A percentile compares a stretch with the other conserved stretches of the same genome.
phyloP scores from a whole-genome alignment of 371 early-diverging fungal genomes.

The Rhizopus delemar region DNA sequence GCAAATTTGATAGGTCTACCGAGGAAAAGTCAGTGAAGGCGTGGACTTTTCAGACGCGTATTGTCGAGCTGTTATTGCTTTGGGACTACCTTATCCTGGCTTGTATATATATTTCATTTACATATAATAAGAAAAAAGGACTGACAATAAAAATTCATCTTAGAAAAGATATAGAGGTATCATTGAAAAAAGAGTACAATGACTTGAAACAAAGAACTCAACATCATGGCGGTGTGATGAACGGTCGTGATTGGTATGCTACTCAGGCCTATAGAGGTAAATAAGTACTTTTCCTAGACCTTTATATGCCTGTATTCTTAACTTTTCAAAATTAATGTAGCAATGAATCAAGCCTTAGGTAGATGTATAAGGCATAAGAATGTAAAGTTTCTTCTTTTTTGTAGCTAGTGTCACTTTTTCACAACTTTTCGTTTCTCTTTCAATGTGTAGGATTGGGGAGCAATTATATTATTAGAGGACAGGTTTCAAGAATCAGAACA shows the following conservation, averaged over 20 bases:
- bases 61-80: slow-evolving; percentile 85
- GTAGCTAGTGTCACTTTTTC: no score
- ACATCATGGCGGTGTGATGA: slow-evolving; percentile 13
- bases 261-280: slow-evolving; percentile 81
- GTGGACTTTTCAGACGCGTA: slow-evolving; percentile 90
- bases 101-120: no score
- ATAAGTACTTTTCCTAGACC: no score
- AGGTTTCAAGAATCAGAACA: slow-evolving; percentile 45
- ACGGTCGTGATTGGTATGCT: slow-evolving; percentile 60
- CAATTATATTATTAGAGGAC: slow-evolving; percentile 66
- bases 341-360: slow-evolving; percentile 95
- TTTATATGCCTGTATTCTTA: no score
- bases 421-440: no score
- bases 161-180: slow-evolving; percentile 41
- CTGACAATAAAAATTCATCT: no score
- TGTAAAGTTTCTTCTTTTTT: slow-evolving; percentile 38
- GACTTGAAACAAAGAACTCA: slow-evolving; percentile 10
- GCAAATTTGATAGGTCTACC: slow-evolving; percentile 48
- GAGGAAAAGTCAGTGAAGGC: slow-evolving; percentile 95
- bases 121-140: no score
- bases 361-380: slow-evolving; percentile 88
- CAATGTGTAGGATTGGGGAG: slow-evolving; percentile 45
- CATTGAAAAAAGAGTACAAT: slow-evolving; percentile 45
- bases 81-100: slow-evolving; percentile 90
- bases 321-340: slow-evolving; percentile 27